Evolutionary conservation across 805 yeast species (phyloP).

Genomic region (Teunomyces barrocoloradensis): DNA sequence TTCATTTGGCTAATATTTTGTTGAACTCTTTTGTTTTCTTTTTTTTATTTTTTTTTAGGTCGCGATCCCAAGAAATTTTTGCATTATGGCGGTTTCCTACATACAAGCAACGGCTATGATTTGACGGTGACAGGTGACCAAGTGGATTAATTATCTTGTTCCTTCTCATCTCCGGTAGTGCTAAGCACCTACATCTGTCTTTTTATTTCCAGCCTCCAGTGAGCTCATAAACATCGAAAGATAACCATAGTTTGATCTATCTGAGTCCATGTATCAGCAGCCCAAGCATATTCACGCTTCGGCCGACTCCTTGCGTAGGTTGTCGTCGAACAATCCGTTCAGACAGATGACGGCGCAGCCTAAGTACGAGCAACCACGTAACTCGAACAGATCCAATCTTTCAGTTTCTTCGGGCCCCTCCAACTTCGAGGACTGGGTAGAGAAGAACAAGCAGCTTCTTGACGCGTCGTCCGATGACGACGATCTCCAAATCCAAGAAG

Average conservation of each 20-base stretch:
- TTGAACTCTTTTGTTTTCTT: background rate
- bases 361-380: slow-evolving; percentile 10
- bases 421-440: slow-evolving; percentile 59
- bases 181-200: background rate
- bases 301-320: slow-evolving; percentile 38
- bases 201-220: background rate
- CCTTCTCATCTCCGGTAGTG: background rate
- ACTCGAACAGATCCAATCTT: slow-evolving; percentile 10
- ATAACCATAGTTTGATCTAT: background rate
- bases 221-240: background rate
- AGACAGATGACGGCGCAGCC: slow-evolving; percentile 33
- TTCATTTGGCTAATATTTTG: background rate
- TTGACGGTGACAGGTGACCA: slow-evolving; percentile 3
- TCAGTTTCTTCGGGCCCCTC: slow-evolving; percentile 4
- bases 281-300: slow-evolving; percentile 35
- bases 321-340: slow-evolving; percentile 74
- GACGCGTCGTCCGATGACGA: slow-evolving; percentile 43
- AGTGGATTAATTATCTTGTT: background rate
- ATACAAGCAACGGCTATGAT: background rate
- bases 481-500: slow-evolving; percentile 16
- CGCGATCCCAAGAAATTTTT: slow-evolving; percentile 1
- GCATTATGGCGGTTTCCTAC: background rate
- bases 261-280: slow-evolving; percentile 36
- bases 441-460: slow-evolving; percentile 39
- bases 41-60: background rate